phyloP scores from a whole-genome alignment of 306 rosid species.

The Dicorynia guianensis region DNA sequence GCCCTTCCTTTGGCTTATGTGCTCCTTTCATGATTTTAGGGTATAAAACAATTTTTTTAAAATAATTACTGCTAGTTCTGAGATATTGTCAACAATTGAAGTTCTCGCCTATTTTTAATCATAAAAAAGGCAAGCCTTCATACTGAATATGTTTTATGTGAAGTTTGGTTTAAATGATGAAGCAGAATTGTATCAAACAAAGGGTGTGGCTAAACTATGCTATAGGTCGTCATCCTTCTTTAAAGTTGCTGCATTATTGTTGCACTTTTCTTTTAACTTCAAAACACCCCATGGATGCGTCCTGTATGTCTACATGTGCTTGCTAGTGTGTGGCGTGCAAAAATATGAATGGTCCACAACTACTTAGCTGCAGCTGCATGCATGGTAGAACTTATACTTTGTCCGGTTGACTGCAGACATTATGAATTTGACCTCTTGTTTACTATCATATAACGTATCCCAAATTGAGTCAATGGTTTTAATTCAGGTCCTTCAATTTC shows the following conservation, averaged over 20 bases:
- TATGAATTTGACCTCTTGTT: slow-evolving; percentile 12
- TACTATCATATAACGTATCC: slow-evolving; percentile 23
- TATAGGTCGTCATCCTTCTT: not conserved
- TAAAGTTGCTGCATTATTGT: slow-evolving; percentile 5
- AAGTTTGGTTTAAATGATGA: no score
- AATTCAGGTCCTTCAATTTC: slow-evolving; percentile 39
- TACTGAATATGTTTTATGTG: no score
- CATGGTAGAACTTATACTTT: no score
- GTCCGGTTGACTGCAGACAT: not conserved
- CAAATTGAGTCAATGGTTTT: slow-evolving; percentile 16
- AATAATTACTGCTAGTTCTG: slow-evolving; percentile 10
- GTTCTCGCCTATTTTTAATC: slow-evolving; percentile 4
- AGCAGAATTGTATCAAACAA: slow-evolving; percentile 12
- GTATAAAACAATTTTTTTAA: not conserved
- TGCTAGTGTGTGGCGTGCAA: slow-evolving; percentile 24
- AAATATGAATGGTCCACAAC: slow-evolving; percentile 17
- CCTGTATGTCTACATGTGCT: not conserved
- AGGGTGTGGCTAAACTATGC: not conserved
- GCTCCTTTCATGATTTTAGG: not conserved
- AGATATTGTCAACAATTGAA: slow-evolving; percentile 12
- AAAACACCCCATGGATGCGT: not conserved
- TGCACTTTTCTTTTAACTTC: not conserved
- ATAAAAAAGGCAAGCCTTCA: not conserved
- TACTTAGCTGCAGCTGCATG: slow-evolving; percentile 7
- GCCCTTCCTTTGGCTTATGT: not conserved